A percentile compares a stretch with the other conserved stretches of the same genome.
phyloP scores from a whole-genome alignment of 2,329 filamentous ascomycete species.

The Aspergillus fumigatiaffinis region DNA sequence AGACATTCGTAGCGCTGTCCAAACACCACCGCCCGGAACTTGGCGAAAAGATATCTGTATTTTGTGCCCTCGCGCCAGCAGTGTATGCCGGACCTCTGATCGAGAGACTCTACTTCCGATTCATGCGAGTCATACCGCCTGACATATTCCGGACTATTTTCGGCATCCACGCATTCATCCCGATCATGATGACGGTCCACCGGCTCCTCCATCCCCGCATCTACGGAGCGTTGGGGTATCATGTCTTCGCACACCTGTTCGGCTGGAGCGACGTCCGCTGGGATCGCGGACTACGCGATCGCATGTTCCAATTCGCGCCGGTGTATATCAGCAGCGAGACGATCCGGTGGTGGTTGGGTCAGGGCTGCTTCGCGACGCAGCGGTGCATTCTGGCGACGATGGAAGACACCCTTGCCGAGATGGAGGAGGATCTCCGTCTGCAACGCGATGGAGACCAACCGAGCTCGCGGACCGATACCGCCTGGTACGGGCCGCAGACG shows the following conservation, averaged over 20 bases:
- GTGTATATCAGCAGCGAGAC: conserved; percentile 85
- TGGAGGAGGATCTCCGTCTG: conserved; percentile 32
- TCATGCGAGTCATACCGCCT: conserved; percentile 78
- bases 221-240: conserved; percentile 81
- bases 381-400: conserved; percentile 81
- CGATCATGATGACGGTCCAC: conserved; percentile 87
- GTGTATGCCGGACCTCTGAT: conserved; percentile 86
- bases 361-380: conserved; percentile 78
- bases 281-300: conserved; percentile 72
- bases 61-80: conserved; percentile 86
- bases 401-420: conserved; percentile 64
- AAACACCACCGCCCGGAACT: conserved; percentile 86
- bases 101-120: conserved; percentile 83
- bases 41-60: conserved; percentile 77
- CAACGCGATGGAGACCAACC: conserved; percentile 12
- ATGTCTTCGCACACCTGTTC: conserved; percentile 85
- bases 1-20: conserved; percentile 81
- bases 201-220: conserved; percentile 58
- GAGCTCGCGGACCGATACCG: conserved; percentile 40
- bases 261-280: conserved; percentile 80
- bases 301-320: conserved; percentile 89
- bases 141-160: conserved; percentile 75
- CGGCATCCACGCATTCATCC: conserved; percentile 90
- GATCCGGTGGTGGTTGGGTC: conserved; percentile 94
- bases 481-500: conserved; percentile 77